phyloP scores from a whole-genome alignment of 2,329 filamentous ascomycete genomes.

The Phialemoniopsis sp. region DNA sequence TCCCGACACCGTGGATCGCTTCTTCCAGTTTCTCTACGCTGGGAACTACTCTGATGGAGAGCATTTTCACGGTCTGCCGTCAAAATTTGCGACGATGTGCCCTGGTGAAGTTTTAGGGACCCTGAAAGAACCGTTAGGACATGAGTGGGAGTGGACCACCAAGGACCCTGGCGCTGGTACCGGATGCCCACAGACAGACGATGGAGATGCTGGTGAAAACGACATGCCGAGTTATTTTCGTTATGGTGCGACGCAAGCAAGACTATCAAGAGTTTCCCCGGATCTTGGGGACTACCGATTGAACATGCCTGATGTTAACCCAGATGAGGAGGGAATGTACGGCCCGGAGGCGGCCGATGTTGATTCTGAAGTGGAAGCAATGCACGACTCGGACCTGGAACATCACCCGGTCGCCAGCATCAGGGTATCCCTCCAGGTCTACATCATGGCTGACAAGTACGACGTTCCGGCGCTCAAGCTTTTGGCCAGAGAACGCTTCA shows the following conservation, averaged over 20 bases:
- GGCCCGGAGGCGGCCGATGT: not conserved
- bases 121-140: slow-evolving; percentile 2
- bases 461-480: slow-evolving; percentile 23
- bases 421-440: slow-evolving; percentile 17
- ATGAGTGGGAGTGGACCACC: slow-evolving; percentile 1
- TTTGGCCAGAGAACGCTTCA: slow-evolving; percentile 22
- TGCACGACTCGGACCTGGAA: not conserved
- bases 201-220: too few species aligned
- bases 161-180: not conserved
- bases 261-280: too few species aligned
- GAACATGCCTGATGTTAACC: not conserved
- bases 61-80: slow-evolving; percentile 1
- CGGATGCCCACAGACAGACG: not conserved
- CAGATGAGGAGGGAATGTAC: not conserved
- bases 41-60: slow-evolving; percentile 5
- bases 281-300: not conserved
- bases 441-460: slow-evolving; percentile 29
- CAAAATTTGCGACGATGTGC: not conserved
- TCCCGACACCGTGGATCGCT: slow-evolving; percentile 14
- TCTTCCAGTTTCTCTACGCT: slow-evolving; percentile 25
- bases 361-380: slow-evolving; percentile 2
- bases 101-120: slow-evolving; percentile 1
- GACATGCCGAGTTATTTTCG: too few species aligned
- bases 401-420: slow-evolving; percentile 2
- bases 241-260: too few species aligned